Evolutionary conservation across 2,329 filamentous ascomycete genomes (phyloP).

Genomic region (Colletotrichum gigasporum): DNA sequence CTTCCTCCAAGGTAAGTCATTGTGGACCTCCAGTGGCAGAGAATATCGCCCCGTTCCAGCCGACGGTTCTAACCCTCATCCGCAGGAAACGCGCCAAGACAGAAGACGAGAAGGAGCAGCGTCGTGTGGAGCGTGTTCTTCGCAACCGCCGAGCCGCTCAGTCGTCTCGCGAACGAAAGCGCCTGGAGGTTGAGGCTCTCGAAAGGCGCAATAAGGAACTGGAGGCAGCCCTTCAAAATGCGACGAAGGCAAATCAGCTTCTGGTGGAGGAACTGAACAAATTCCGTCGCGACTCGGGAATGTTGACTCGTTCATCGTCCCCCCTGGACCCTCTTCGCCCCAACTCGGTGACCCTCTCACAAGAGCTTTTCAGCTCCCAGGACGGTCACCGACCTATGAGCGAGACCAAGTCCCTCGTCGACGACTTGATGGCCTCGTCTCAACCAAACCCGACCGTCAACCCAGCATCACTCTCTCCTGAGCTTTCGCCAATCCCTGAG

Average conservation of each 20-base stretch:
- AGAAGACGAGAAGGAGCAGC: slow-evolving; percentile 98
- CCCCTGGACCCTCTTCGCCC: slow-evolving; percentile 53
- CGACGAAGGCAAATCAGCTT: slow-evolving; percentile 62
- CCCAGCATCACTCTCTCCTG: slow-evolving; percentile 69
- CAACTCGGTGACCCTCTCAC: slow-evolving; percentile 65
- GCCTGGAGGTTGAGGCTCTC: slow-evolving; percentile 85
- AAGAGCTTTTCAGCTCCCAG: slow-evolving; percentile 64
- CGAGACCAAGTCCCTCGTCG: slow-evolving; percentile 47
- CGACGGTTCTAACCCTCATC: slow-evolving; percentile 25
- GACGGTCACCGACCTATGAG: slow-evolving; percentile 44
- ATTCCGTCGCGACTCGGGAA: slow-evolving; percentile 55
- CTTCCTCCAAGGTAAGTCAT: slow-evolving; percentile 82
- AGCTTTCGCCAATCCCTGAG: slow-evolving; percentile 62
- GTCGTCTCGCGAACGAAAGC: slow-evolving; percentile 94
- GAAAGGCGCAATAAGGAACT: slow-evolving; percentile 79
- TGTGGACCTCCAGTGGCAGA: too few species aligned
- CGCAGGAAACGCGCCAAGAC: slow-evolving; percentile 98
- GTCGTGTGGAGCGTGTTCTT: slow-evolving; percentile 95
- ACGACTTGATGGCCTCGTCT: slow-evolving; percentile 54
- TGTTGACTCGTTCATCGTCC: slow-evolving; percentile 50
- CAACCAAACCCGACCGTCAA: slow-evolving; percentile 63
- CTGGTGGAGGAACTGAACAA: slow-evolving; percentile 61
- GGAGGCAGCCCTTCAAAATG: slow-evolving; percentile 68
- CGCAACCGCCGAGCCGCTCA: slow-evolving; percentile 95
- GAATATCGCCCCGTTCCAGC: slow-evolving; percentile 16